A percentile compares a stretch with the other conserved stretches of the same genome.
Conservation (phyloP, 768 basidiomycete genomes). For the Podaxis rugospora region DNA sequence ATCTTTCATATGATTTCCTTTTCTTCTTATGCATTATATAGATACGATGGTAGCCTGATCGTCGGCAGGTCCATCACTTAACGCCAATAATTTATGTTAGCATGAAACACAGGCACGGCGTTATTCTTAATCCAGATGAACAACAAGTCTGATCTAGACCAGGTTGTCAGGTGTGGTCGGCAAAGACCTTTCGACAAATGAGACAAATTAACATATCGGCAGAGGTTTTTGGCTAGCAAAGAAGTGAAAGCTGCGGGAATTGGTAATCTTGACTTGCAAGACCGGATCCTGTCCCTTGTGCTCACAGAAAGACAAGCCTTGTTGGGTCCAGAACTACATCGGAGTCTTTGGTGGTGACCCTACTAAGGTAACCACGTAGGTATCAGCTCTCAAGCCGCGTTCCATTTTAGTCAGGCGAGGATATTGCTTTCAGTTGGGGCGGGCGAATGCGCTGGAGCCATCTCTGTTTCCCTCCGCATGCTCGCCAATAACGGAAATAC, state of each 20-base stretch:
- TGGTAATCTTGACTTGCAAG: conserved; percentile 56
- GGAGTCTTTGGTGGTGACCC: conserved; percentile 57
- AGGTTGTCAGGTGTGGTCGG: conserved; percentile 8
- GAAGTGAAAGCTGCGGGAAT: conserved; percentile 40
- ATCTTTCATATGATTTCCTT: neutral
- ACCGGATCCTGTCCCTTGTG: conserved; percentile 29
- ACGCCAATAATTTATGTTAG: conserved; percentile 43
- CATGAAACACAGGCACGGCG: conserved; percentile 37
- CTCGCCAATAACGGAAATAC: conserved; percentile 38
- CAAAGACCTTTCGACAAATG: neutral
- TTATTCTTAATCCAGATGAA: neutral
- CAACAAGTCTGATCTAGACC: neutral
- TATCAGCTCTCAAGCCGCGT: neutral
- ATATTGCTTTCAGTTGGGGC: conserved; percentile 36
- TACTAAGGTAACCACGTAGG: conserved; percentile 45
- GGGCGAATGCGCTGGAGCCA: conserved; percentile 49
- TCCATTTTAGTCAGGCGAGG: neutral
- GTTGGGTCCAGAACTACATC: conserved; percentile 61
- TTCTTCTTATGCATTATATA: conserved; percentile 9
- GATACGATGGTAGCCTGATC: conserved; percentile 34
- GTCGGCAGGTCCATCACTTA: conserved; percentile 37
- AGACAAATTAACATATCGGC: neutral
- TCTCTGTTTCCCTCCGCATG: conserved; percentile 48
- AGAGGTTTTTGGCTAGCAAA: conserved; percentile 37
- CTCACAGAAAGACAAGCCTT: conserved; percentile 45